Evolutionary conservation across 2,329 filamentous ascomycete genomes (phyloP), one percentile per base, ranked within the genome.

Genomic region (Rutstroemia sp.): DNA sequence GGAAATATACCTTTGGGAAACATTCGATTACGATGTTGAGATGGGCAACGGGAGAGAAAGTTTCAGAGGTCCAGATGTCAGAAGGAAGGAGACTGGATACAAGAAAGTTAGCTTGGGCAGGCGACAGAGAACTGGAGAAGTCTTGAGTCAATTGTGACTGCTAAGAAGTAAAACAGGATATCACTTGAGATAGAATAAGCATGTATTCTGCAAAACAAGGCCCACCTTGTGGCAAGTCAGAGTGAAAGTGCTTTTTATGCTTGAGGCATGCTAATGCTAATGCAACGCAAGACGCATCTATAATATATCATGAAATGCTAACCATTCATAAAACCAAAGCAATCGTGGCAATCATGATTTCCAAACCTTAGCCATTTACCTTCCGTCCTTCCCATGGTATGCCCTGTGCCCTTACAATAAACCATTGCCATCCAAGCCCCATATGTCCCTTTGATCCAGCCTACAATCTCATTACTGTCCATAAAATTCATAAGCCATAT

Each of bases 11-110:
- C 2, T 92, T 92, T 70, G 75, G 77, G 1, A 89, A 83, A 73
- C 81, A 86, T 68, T 88, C 85, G 2, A 76, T 91, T 48, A 89
- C 84, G 2, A 72, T 91, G 71, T 68, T 91, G 64, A 75, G 78
- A 51, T 80, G 77, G 71, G 70, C 71, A 57, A 67, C 64, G 9
- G 65, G 62, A 10, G 58, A 64, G 56, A 67, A 66, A 46, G 51
- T 68, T 7, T 44, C n/a, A 2, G 64, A 66, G n/a, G 60, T 67
- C 0, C 48, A 45, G 38, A 66, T 63, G 46, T 57, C 56, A 9
- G 61, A 63, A 36, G 61, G 59, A 3, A 52, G 49, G 16, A 50
- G 61, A 25, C 46, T 65, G 47, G 63, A 67, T 59, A 64, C 63
- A 17, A 63, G 64, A 42, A 67, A 67, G 47, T 48, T 69, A 59